Percentiles rank a stretch among this genome's conserved stretches.
These are phyloP conservation scores for Boechera divaricarpa DNA, from an alignment of 345 rosid species.

Conservation along the genomic window DNA sequence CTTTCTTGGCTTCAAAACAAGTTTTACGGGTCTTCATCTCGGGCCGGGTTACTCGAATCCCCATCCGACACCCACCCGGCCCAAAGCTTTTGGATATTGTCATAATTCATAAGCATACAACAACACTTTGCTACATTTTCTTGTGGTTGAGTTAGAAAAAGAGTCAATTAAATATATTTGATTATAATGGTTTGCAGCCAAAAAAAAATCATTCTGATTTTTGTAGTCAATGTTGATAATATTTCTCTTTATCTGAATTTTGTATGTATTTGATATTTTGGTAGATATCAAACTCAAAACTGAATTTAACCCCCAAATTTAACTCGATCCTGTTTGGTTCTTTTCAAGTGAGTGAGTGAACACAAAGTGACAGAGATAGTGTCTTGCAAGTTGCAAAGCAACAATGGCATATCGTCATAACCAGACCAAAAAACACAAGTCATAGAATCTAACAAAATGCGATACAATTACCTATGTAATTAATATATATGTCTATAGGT, in stretches of 20 bases:
- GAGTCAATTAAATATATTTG: not conserved
- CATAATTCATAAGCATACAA: too few relatives aligned
- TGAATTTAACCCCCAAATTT: not conserved
- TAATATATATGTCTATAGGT: slow-evolving; percentile 2
- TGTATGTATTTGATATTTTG: not conserved
- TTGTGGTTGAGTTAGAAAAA: not conserved
- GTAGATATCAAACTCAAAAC: not conserved
- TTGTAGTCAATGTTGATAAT: not conserved
- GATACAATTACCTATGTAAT: slow-evolving; percentile 4
- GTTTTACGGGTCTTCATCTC: slow-evolving; percentile 4
- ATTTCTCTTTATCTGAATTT: not conserved
- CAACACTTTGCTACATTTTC: not conserved
- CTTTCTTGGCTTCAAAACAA: slow-evolving; percentile 26
- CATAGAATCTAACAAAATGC: slow-evolving; percentile 2
- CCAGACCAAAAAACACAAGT: not conserved
- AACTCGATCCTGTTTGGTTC: not conserved
- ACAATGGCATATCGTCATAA: slow-evolving; percentile 2
- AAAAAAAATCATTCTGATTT: not conserved
- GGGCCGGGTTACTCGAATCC: slow-evolving; percentile 5
- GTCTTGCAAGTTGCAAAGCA: slow-evolving; percentile 18
- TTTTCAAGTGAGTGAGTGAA: not conserved
- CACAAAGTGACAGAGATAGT: not conserved
- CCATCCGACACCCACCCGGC: not conserved
- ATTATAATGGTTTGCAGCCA: not conserved
- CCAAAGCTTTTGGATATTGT: not conserved